Base-by-base conservation (phyloP, 257 asterid genomes). In the Solanum ahanhuiri region DNA sequence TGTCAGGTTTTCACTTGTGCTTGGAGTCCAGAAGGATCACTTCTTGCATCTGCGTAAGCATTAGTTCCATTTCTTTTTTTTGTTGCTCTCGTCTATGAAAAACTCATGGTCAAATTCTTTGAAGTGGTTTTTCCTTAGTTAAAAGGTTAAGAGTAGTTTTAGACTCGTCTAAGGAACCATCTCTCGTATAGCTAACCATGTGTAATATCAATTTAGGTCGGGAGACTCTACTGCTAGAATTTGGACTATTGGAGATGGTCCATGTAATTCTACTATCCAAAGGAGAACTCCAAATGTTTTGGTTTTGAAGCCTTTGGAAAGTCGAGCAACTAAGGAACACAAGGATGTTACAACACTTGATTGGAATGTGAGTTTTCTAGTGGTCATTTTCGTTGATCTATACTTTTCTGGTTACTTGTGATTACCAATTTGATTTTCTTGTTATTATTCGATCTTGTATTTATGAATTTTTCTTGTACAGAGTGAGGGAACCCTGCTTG, bases 201-300 rank as follows among this genome's bases (percentile, higher is more conserved):
- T 35, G 34, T 81, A 71, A 60, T 83, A 33, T 84, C 71, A 51
- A 23, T 66, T 18, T 86, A 96, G 98, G 33, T 94, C 99, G 87
- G 98, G 98, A 85, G 99, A 96, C 91, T 92, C 98, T 9, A 95
- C 99, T 84, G 98, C 98, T 85, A 93, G 99, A 86, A 96, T 96
- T 88, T 96, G 99, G 99, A 91, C 94, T 25, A 64, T 95, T 89
- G 92, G 88, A 85, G 96, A 93, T 81, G 93, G 92, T 83, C 89
- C 93, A 87, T 90, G 94, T 87, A 87, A 93, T 92, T 91, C 96
- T 90, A 89, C 85, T 84, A 81, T 88, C 89, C 95, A 91, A 89
- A 93, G 88, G 86, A 95, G 93, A 82, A 90, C 94, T 89, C 76
- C 84, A 83, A 92, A 90, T 89, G 96, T 90, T 63, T 87, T 86